phyloP scores from a whole-genome alignment of 345 rosid genomes.

The Melastoma malabathricum region DNA sequence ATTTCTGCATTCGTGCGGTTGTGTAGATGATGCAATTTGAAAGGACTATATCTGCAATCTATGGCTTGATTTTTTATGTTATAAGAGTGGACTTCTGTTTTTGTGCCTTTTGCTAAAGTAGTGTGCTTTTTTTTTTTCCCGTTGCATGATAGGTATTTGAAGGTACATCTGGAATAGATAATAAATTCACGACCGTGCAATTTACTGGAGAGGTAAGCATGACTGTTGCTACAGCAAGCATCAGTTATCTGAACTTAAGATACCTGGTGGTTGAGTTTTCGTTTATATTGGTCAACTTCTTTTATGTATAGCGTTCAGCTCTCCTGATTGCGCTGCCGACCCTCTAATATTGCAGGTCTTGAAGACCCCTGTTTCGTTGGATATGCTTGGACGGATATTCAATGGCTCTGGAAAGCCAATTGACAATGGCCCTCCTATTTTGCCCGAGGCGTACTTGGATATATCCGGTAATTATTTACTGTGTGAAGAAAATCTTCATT shows the following conservation, averaged over 20 bases:
- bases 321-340: background rate
- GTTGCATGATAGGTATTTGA: constrained; percentile 56
- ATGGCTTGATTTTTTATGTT: no score
- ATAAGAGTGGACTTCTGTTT: no score
- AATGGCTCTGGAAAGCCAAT: constrained; percentile 97
- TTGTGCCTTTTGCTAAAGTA: background rate
- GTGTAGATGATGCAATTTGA: no score
- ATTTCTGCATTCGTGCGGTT: no score
- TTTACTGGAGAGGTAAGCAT: constrained; percentile 77
- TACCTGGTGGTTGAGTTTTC: no score
- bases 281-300: no score
- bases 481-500: no score
- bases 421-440: constrained; percentile 88
- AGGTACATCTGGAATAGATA: constrained; percentile 94
- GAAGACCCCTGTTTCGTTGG: constrained; percentile 86
- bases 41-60: no score
- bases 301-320: no score
- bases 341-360: constrained; percentile 41
- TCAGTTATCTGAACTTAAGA: no score
- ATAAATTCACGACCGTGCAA: constrained; percentile 84
- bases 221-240: background rate
- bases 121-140: background rate
- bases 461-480: constrained; percentile 52
- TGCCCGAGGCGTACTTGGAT: constrained; percentile 91
- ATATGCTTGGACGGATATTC: constrained; percentile 94